Base-by-base conservation (phyloP, 73 alveolate genomes). In the Breviolum minutum region DNA sequence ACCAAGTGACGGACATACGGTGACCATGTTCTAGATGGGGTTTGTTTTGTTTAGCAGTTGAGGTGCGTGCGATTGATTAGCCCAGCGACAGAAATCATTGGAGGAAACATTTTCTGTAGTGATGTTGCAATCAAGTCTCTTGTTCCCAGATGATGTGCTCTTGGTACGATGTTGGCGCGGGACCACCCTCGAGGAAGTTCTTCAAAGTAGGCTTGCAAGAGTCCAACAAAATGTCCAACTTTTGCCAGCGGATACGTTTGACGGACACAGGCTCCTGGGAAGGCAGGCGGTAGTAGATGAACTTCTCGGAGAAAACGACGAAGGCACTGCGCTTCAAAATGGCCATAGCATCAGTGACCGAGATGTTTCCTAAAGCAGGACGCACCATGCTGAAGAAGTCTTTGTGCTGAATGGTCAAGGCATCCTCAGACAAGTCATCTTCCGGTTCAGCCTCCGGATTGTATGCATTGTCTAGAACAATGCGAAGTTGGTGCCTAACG, bases 331-430 rank as follows among this genome's bases (percentile, higher is more conserved):
- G 85, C 85, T 76, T 76, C 63, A 76, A 19, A 26, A 76, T 80
- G 30, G 88, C 88, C 88, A 80, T 80, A 5, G 94, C 94, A 85
- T 85, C 79, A 17, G 92, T 40, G 48, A 26, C 87, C 48, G 89
- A 30, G 68, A 32, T 80, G 9, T 27, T 32, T 17, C 89, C 66
- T 12, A 80, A 40, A 24, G 89, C 89, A 20, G 70, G 89, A 26
- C 89, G 66, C 19, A 80, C 40, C 40, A 80, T 80, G 20, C 64
- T 11, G 61, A 80, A 11, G 66, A 80, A 80, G 32, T 13, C 89
- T 13, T 32, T n/a, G 64, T 29, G 89, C 89, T 71, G 32, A 71
- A 13, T 32, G 17, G 32, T 71, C 17, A 71, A 32, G 32, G 29
- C 17, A 13, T 9, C 29, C 82, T 71, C 82, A 13, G 82, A 7